Conservation (phyloP, 805 yeast species). For the Sungouiozyma intestinalis region DNA sequence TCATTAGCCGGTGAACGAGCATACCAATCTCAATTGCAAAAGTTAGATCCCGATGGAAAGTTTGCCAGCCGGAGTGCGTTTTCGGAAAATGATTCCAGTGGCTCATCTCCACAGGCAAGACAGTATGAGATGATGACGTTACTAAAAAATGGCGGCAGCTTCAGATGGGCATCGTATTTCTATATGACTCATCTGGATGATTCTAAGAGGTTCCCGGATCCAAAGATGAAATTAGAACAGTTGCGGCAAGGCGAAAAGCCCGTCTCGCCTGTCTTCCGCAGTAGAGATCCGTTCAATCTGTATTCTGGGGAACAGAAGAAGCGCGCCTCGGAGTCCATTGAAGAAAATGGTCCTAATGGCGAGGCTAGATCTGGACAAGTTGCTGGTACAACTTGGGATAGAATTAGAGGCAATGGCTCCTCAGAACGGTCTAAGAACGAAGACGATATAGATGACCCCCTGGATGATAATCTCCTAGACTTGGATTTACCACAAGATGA, state of each 20-base stretch:
- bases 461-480: background rate
- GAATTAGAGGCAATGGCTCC: slow-evolving; percentile 14
- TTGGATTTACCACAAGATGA: slow-evolving; percentile 3
- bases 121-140: slow-evolving; percentile 28
- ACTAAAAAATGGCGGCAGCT: slow-evolving; percentile 26
- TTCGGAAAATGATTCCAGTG: slow-evolving; percentile 8
- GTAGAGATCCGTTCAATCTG: slow-evolving; percentile 32
- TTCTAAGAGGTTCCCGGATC: slow-evolving; percentile 44
- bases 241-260: slow-evolving; percentile 10
- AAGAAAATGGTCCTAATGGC: slow-evolving; percentile 9
- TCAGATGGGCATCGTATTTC: slow-evolving; percentile 44
- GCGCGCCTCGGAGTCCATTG: background rate
- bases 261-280: slow-evolving; percentile 22
- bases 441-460: background rate
- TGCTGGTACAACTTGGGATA: slow-evolving; percentile 29
- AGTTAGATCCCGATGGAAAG: slow-evolving; percentile 15
- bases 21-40: slow-evolving; percentile 25
- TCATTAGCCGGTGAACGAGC: slow-evolving; percentile 25
- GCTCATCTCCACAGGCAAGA: slow-evolving; percentile 8
- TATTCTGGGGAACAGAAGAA: slow-evolving; percentile 12
- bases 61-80: slow-evolving; percentile 14
- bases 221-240: slow-evolving; percentile 32
- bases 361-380: slow-evolving; percentile 28
- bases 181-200: slow-evolving; percentile 42
- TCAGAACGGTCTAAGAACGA: background rate